Percentiles rank a stretch among this genome's conserved stretches.
These are phyloP conservation scores for Jimgerdemannia flammicorona DNA, from an alignment of 192 early-diverging fungal genomes.

Conservation along the genomic window DNA sequence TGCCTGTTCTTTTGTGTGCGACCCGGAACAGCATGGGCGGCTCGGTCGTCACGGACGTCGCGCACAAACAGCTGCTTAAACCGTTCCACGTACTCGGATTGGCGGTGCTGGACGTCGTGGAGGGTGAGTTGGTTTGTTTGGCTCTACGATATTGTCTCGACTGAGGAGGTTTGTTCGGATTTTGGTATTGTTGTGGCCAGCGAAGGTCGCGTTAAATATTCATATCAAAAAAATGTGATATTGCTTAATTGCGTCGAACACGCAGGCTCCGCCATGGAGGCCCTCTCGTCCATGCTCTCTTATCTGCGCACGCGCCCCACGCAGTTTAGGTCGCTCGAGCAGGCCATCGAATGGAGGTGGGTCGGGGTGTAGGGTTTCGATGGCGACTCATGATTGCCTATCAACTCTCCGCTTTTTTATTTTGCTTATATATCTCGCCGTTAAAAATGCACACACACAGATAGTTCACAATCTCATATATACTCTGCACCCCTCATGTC, in stretches of 20 bases:
- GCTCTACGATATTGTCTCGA: background rate
- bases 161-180: background rate
- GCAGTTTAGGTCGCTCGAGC: conserved; percentile 39
- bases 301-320: conserved; percentile 44
- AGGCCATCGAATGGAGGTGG: conserved; percentile 58
- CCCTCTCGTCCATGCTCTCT: conserved; percentile 41
- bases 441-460: conserved; percentile 1
- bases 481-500: background rate
- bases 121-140: conserved; percentile 42
- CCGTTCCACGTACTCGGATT: conserved; percentile 37
- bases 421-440: conserved; percentile 5
- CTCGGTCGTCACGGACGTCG: conserved; percentile 64
- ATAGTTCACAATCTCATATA: background rate
- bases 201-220: too few species aligned
- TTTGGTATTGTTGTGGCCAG: conserved; percentile 12
- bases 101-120: conserved; percentile 74
- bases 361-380: background rate
- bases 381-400: background rate
- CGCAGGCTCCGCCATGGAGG: conserved; percentile 45
- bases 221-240: too few species aligned
- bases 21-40: conserved; percentile 65
- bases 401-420: background rate
- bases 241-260: too few species aligned
- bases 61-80: conserved; percentile 41
- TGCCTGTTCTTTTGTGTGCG: too few species aligned